Conservation (phyloP, 2,329 filamentous ascomycete genomes). For the Xylaria multiplex region DNA sequence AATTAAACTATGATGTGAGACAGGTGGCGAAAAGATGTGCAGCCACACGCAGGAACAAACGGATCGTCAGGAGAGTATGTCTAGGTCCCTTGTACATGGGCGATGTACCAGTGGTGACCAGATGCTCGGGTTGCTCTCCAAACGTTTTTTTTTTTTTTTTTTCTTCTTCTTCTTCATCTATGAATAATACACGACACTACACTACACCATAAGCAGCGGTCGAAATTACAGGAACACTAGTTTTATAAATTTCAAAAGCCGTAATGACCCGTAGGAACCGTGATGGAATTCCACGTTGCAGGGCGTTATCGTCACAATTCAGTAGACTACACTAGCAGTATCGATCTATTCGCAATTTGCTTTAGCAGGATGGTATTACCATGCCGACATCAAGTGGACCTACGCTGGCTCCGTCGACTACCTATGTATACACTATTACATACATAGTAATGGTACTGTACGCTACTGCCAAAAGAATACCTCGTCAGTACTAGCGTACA, state of each 20-base stretch:
- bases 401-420: neutral
- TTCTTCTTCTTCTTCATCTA: neutral
- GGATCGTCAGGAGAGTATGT: conserved; percentile 37
- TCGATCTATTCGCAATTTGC: conserved; percentile 31
- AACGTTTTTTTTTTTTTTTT: conserved; percentile 17
- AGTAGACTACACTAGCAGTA: neutral
- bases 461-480: too few species aligned
- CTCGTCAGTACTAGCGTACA: too few species aligned
- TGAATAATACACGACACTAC: neutral
- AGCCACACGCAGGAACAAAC: conserved; percentile 36
- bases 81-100: conserved; percentile 18
- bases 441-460: neutral
- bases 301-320: conserved; percentile 6
- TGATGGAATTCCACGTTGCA: conserved; percentile 9
- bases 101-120: conserved; percentile 20
- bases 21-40: conserved; percentile 31
- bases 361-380: conserved; percentile 24
- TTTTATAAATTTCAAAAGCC: conserved; percentile 25
- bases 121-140: conserved; percentile 25
- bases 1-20: conserved; percentile 8
- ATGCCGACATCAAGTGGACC: conserved; percentile 23
- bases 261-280: conserved; percentile 22
- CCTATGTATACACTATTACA: neutral
- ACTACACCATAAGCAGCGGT: neutral
- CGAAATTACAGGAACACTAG: conserved; percentile 29